Conservation (phyloP, 2,329 filamentous ascomycete genomes). For the Shiraia sp. region DNA sequence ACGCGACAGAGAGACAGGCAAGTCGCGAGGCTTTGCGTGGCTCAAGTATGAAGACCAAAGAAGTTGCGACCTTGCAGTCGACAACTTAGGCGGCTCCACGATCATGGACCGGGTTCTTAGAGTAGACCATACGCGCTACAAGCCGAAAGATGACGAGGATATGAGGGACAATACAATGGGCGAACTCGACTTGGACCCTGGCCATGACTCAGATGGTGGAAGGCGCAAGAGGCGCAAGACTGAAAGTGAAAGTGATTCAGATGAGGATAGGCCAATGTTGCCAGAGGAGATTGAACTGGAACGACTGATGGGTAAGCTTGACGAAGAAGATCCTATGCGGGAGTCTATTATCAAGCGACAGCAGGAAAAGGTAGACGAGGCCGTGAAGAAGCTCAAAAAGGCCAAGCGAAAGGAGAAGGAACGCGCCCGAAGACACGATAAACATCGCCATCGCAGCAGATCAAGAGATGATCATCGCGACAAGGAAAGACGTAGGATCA, state of each 20-base stretch:
- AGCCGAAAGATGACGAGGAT: conserved; percentile 75
- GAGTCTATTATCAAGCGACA: conserved; percentile 86
- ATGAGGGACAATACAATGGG: conserved; percentile 65
- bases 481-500: conserved; percentile 24
- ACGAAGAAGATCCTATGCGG: conserved; percentile 98
- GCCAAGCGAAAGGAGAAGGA: conserved; percentile 52
- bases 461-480: conserved; percentile 30
- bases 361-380: conserved; percentile 80
- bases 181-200: conserved; percentile 42
- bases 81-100: conserved; percentile 87
- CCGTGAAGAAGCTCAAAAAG: conserved; percentile 60
- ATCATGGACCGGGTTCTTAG: conserved; percentile 79
- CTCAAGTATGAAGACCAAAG: conserved; percentile 98
- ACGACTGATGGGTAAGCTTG: conserved; percentile 75
- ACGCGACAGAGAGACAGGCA: conserved; percentile 94
- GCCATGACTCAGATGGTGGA: conserved; percentile 49
- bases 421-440: conserved; percentile 48
- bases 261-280: conserved; percentile 64
- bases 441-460: conserved; percentile 26
- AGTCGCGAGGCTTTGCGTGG: conserved; percentile 92
- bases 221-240: conserved; percentile 52
- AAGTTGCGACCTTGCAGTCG: conserved; percentile 92
- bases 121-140: conserved; percentile 93
- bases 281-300: conserved; percentile 82
- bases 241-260: conserved; percentile 48